Evolutionary conservation across 2,329 filamentous ascomycete species (phyloP), one percentile per base, ranked within the genome.

Genomic region (Fusarium coicis): DNA sequence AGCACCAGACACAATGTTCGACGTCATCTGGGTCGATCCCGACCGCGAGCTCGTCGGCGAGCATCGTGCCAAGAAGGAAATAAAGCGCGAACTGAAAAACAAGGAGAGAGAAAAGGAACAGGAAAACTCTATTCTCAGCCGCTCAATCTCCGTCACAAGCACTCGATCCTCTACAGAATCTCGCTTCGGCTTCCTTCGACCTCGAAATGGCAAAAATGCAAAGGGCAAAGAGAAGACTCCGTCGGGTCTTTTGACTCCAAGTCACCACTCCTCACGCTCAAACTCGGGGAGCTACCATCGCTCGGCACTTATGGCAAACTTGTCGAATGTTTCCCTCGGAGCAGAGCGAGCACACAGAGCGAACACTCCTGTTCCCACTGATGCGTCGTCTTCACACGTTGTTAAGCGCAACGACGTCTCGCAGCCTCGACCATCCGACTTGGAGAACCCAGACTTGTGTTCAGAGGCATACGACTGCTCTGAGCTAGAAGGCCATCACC

Each of bases 1-100:
- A 28, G 23, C 19, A 6, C 26, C 10, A n/a, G 53, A 37, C 74
- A 78, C 63, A 49, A 90, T 90, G 88, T 90, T 89, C 77, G 87
- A 90, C 76, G 86, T 90, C 37, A 81, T 88, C 52, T 90, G 88
- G 88, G 87, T 87, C 8, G 88, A 90, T 63, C 86, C 86, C 28
- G 82, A 87, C 55, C 81, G 83, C 64, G 86, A 90, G 79, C 83
- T 85, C 14, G 84, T 89, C 21, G 87, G 87, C 6, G 85, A 90
- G 76, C 83, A 85, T 61, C 85, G 85, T 21, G 83, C 85, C 4
- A 85, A 84, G 53, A 89, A 88, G 74, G 85, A 85, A 68, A 79
- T 72, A 58, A 76, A 75, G 47, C 83, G 77, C 34, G 78, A 80
- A 32, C 78, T 80, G 61, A 77, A 79, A 21, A 78, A 68, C 69